Base-by-base conservation (phyloP, 208 protist genomes). In the Leishmania lainsoni region DNA sequence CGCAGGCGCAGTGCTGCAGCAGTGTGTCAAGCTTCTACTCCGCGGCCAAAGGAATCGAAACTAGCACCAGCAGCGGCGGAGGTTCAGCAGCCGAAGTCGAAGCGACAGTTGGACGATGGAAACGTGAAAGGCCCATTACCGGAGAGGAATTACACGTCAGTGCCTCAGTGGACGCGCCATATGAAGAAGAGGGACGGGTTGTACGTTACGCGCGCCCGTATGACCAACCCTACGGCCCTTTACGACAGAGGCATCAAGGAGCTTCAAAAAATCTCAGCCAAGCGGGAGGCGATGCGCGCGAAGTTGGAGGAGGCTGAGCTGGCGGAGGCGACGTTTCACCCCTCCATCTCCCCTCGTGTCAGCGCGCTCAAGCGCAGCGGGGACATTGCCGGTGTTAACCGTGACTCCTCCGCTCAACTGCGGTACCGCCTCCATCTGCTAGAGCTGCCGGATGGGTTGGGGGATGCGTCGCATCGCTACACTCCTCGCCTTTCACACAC, bases 371-470 rank as follows among this genome's bases (percentile, higher is more conserved):
- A 63, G 76, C 71, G 78, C 75, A 22, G 29, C 4, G 66, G 56
- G 78, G 51, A 70, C 69, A 65, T 20, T 32, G 63, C 32, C 61
- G 49, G 68, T 1, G 78, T 49, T 8, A 76, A 80, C 71, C 78
- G 22, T 26, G 75, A 83, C 32, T 54, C 51, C 63, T 70, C 84
- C 29, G 39, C 77, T 39, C 78, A 86, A n/a, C 76, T 92, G 56
- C 87, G 88, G 16, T 84, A 92, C 58, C 87, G 87, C 22, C 73
- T 91, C 45, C 82, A 84, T 20, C 69, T 93, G 78, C 86, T 92
- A 63, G 87, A 93, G 75, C 65, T 89, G 51, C 90, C 87, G 42
- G 78, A 86, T 45, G 84, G 87, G 68, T 9, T 51, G 20, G 54
- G 56, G 9, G 58, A 58, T 20, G 83, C 29, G 58, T 35, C 84